Evolutionary conservation across 129 eudicot genomes (phyloP), one percentile per base, ranked within the genome.

Genomic region (Arctium minus): DNA sequence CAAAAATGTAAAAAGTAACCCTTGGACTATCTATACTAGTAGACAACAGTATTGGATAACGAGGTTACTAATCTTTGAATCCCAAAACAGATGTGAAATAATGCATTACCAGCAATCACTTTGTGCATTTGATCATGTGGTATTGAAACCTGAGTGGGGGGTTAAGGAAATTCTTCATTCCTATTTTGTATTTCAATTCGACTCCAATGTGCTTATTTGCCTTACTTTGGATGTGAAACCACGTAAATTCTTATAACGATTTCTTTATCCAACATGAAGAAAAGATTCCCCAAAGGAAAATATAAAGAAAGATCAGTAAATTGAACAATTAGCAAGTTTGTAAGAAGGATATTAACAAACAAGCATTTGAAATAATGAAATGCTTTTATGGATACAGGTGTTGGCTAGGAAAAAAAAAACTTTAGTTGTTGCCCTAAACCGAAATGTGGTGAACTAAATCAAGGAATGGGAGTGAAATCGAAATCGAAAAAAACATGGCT

Each of bases 61-160:
- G 39, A 80, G 22, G 42, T 50, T 4, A 75, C 46, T 11, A 77
- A 80, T 50, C 33, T 80, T 72, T 68, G 35, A 80, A 56, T 76
- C 91, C 97, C 92, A 89, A n/a, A n/a, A n/a, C n/a, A n/a, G n/a
- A n/a, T n/a, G 40, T 96, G 93, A 76, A 91, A 89, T 74, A 86
- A 88, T 35, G 96, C 97, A 81, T 89, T 88, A 40, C 90, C 93
- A 12, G 78, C 75, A 76, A 91, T 73, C 92, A n/a, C n/a, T n/a
- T n/a, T n/a, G n/a, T n/a, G n/a, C n/a, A n/a, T n/a, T n/a, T n/a
- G n/a, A n/a, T n/a, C n/a, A n/a, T n/a, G n/a, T n/a, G n/a, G n/a
- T n/a, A n/a, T n/a, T 33, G 88, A 83, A 80, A 91, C 86, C 97
- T 91, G 79, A 74, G 64, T 30, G 17, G 17, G 8, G 40, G 86